Evolutionary conservation across 2,329 filamentous ascomycete species (phyloP), one percentile per base, ranked within the genome.

Genomic region (Claviceps quebecensis): DNA sequence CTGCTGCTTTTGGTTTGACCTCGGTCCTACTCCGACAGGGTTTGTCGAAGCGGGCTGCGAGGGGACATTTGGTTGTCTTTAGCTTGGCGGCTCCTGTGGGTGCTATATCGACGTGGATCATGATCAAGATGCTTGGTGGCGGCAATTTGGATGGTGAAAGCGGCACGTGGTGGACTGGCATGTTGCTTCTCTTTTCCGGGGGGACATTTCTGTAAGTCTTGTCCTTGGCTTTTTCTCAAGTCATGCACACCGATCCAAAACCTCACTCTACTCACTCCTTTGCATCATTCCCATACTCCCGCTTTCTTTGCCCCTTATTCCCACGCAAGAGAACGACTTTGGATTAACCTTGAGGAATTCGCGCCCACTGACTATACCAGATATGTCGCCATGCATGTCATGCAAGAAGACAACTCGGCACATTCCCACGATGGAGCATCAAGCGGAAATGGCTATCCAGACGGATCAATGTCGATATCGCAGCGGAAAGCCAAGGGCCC

Each of bases 321-420:
- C 29, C 29, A 11, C 3, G 29, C 4, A 34, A 34, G 29, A 34
- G 29, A 1, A 11, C 4, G 29, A 4, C 9, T 11, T 34, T 34
- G 29, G 4, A 34, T 34, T 11, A 44, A 26, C 3, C 9, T 9
- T 7, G 45, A 5, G 3, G 9, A 6, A 29, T 4, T 19, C 3
- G 2, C 17, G 7, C 16, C 9, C 38, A 37, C 53, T 54, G 23
- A 49, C 46, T 46, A 7, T 45, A 8, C 37, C 34, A 94, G 88
- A 59, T 95, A 97, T 62, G 93, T 98, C 44, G 93, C 93, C 1
- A 96, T 97, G 90, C 93, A 98, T 63, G 89, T 90, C 1, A 95
- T 97, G 88, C 87, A 94, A 63, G 90, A 95, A 61, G 79, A 83
- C 22, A 71, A 73, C 49, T 66, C 68, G 8, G 64, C 69, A 2